Evolutionary conservation across 305 asterid species (phyloP).

Genomic region (Ilex paraguariensis): DNA sequence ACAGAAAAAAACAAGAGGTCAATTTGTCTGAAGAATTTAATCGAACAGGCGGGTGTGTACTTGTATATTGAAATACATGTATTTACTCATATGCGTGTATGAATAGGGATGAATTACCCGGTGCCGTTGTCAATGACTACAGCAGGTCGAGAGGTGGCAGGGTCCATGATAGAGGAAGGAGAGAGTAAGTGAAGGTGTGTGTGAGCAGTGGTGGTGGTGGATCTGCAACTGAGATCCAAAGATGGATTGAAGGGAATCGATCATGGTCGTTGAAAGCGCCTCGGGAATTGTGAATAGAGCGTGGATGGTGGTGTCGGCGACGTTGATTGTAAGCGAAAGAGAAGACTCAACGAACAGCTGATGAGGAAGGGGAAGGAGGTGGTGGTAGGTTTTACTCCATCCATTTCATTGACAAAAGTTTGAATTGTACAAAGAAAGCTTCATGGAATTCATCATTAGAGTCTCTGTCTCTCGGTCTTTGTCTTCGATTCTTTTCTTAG

Average conservation of each 20-base stretch:
- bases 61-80: too few relatives aligned
- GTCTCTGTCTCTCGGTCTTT: constrained; percentile 8
- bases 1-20: not conserved
- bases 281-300: constrained; percentile 9
- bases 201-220: constrained; percentile 13
- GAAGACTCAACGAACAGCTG: constrained; percentile 14
- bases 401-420: constrained; percentile 22
- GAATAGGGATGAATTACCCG: constrained; percentile 37
- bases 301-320: constrained; percentile 19
- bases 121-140: constrained; percentile 95
- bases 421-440: not conserved
- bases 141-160: constrained; percentile 74
- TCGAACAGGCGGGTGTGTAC: constrained; percentile 18
- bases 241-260: constrained; percentile 39
- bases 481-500: constrained; percentile 11
- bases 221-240: constrained; percentile 42
- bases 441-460: constrained; percentile 15
- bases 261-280: constrained; percentile 40
- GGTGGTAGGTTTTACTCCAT: constrained; percentile 12
- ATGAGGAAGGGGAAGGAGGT: not conserved
- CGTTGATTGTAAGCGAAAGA: constrained; percentile 29
- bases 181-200: not conserved
- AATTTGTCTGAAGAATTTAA: constrained; percentile 19
- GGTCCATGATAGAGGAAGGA: constrained; percentile 51
- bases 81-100: not conserved